Percentiles rank a stretch among this genome's conserved stretches.
phyloP scores from a whole-genome alignment of 441 rosid genomes.

The Aleurites moluccanus region DNA sequence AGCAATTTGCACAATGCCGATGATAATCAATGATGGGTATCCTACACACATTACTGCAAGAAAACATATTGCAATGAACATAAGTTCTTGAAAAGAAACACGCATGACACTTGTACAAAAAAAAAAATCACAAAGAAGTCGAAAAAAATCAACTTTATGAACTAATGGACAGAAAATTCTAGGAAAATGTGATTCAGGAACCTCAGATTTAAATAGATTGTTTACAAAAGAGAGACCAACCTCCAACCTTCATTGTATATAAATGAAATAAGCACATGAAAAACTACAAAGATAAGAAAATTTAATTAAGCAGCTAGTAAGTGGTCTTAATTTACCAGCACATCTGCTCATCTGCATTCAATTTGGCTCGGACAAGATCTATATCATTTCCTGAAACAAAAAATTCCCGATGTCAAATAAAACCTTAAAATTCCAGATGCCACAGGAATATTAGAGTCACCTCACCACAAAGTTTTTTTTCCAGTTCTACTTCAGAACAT shows the following conservation, averaged over 20 bases:
- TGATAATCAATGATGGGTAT: constrained; percentile 93
- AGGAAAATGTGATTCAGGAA: constrained; percentile 10
- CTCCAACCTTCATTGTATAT: not conserved
- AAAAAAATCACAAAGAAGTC: constrained; percentile 1
- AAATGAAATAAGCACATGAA: not conserved
- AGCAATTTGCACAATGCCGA: constrained; percentile 80
- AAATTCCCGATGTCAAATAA: constrained; percentile 8
- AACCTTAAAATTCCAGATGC: not conserved
- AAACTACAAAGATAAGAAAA: not conserved
- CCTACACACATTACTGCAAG: constrained; percentile 85
- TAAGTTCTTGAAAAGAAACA: constrained; percentile 9
- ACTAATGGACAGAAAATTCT: not conserved
- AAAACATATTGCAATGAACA: constrained; percentile 18
- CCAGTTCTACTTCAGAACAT: constrained; percentile 80
- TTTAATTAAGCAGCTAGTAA: constrained; percentile 14
- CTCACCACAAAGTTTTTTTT: constrained; percentile 77
- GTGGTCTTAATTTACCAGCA: constrained; percentile 66
- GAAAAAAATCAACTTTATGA: not conserved
- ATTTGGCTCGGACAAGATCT: constrained; percentile 73
- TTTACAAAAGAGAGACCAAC: constrained; percentile 12
- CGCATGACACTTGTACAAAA: not conserved
- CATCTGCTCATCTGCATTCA: constrained; percentile 97
- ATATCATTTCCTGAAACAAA: constrained; percentile 61
- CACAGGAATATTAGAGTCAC: constrained; percentile 19
- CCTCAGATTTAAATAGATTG: constrained; percentile 7